Base-by-base conservation (phyloP, 1,284 basidiomycete genomes). In the Cryptococcus amylolentus region DNA sequence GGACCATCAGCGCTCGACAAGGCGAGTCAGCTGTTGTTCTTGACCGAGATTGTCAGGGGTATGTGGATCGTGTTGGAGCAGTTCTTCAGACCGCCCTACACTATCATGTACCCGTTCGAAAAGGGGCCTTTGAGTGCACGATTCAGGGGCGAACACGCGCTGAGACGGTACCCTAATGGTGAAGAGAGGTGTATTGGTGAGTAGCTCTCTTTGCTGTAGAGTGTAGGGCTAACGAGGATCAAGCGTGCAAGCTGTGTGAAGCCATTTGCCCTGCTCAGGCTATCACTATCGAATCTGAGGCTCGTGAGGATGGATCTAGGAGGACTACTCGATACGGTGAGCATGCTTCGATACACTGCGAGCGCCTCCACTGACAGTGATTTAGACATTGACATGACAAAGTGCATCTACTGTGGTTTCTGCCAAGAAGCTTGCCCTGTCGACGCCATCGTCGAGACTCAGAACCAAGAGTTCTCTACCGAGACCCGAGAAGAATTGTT, bases 11-110 rank as follows among this genome's bases (percentile, higher is more conserved):
- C 94, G 38, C 81, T 97, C 52, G 91, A 98, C 82, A 98, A 98
- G 80, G 94, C 95, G 42, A 88, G 89, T 47, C 89, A 95, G 77
- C 75, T 97, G 51, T 98, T 98, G 84, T 98, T 99, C 84, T 93
- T 99, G 77, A 98, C 95, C 59, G 96, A 99, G 80, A 97, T 98
- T 69, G 80, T 95, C 65, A 83, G 95, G 81, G 94, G 94, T 92
- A 95, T 98, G 91, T 97, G 94, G 92, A 88, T 99, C 75, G 93
- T 98, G n/a, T 70, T 98, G 64, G 96, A 98, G 79, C 90, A 98
- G 77, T 92, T 96, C 81, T 96, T 95, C 84, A 85, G 70, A 56
- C 91, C 91, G 46, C 95, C 95, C 37, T 98, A 98, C 80, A 98
- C 95, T 44, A 98, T 98, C 82, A 96, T 82, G 81, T 83, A 80